These are phyloP conservation scores for Uronychia setigera DNA, from an alignment of 73 alveolate species.

Conservation along the genomic window DNA sequence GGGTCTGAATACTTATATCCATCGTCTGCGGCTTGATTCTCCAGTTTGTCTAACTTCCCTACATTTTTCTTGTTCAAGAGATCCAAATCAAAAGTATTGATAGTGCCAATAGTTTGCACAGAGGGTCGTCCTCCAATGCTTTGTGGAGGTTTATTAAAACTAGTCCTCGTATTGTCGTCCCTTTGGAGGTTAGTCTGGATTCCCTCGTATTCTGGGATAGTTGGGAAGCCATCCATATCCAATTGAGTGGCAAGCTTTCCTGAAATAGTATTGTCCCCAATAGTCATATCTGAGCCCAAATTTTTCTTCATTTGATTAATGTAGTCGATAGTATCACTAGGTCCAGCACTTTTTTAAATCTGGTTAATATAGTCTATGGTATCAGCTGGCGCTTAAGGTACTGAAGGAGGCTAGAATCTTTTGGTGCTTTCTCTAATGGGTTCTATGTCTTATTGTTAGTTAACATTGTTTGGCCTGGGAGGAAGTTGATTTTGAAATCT, in stretches of 20 bases:
- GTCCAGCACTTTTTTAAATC: not conserved
- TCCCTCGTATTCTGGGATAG: slow-evolving; percentile 47
- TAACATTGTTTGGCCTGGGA: no score
- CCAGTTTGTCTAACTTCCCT: slow-evolving; percentile 8
- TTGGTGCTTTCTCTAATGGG: no score
- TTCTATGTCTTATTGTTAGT: no score
- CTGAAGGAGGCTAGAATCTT: no score
- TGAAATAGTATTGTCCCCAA: not conserved
- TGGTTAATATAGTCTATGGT: no score
- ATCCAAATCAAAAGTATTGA: slow-evolving; percentile 29
- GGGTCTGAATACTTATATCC: not conserved
- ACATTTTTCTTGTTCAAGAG: slow-evolving; percentile 19
- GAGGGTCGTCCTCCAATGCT: no score
- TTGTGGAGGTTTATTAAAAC: slow-evolving; percentile 14
- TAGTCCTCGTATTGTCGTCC: not conserved
- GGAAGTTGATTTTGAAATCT: no score
- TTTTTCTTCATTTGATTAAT: no score
- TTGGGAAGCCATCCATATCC: slow-evolving; percentile 7
- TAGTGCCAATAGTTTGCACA: slow-evolving; percentile 26
- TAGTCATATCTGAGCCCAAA: not conserved
- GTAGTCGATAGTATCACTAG: not conserved
- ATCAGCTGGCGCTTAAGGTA: no score
- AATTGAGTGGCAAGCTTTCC: not conserved
- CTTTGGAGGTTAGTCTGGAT: slow-evolving; percentile 11
- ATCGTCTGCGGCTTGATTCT: not conserved